Percentiles rank a stretch among this genome's conserved stretches.
Conservation (phyloP, 495 filamentous ascomycete genomes). For the Aspergillus carlsbadensis region DNA sequence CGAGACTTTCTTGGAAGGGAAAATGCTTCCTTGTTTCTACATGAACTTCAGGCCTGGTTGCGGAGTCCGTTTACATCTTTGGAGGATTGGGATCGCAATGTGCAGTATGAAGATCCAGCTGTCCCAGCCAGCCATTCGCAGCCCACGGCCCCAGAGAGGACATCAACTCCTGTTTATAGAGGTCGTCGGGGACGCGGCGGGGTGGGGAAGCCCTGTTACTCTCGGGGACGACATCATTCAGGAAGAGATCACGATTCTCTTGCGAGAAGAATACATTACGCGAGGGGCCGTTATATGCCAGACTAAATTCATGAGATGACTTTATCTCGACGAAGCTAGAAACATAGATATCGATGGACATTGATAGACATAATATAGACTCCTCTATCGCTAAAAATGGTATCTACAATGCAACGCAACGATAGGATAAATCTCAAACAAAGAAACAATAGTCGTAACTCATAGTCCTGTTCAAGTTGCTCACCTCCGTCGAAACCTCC, state of each 20-base stretch:
- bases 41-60: conserved; percentile 80
- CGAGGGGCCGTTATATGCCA: conserved; percentile 40
- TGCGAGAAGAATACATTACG: conserved; percentile 29
- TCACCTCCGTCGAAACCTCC: conserved; percentile 49
- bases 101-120: conserved; percentile 60
- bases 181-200: conserved; percentile 24
- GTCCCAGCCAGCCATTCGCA: not conserved
- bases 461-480: conserved; percentile 10
- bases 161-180: conserved; percentile 26
- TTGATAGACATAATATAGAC: not conserved
- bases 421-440: not conserved
- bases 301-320: conserved; percentile 26
- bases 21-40: conserved; percentile 76
- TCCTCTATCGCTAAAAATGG: conserved; percentile 22
- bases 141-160: conserved; percentile 9
- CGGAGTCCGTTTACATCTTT: conserved; percentile 70
- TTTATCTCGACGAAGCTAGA: conserved; percentile 9
- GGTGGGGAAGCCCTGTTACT: conserved; percentile 23
- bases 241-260: conserved; percentile 20
- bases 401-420: conserved; percentile 17
- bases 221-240: conserved; percentile 10
- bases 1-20: conserved; percentile 79
- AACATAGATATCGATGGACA: conserved; percentile 14
- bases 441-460: conserved; percentile 28
- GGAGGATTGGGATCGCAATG: conserved; percentile 76